A percentile compares a stretch with the other conserved stretches of the same genome.
These are phyloP conservation scores for Pleomassaria siparia DNA, from an alignment of 2,329 filamentous ascomycete genomes.

Conservation along the genomic window DNA sequence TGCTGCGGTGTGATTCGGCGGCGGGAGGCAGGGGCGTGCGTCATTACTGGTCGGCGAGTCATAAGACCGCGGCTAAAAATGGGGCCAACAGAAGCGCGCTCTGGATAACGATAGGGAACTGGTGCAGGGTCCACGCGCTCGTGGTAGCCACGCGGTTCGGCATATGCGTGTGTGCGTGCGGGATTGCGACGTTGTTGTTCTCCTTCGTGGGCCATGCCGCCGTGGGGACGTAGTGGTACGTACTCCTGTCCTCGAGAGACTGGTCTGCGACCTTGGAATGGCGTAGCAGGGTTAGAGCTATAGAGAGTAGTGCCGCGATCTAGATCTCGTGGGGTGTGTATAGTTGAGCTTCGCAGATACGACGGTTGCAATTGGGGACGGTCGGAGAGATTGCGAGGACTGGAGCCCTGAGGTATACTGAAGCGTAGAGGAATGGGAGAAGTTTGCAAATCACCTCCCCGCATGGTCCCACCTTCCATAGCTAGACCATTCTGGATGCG, in stretches of 20 bases:
- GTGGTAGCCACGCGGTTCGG: neutral
- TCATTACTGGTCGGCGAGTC: slow-evolving; percentile 13
- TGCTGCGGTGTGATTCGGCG: slow-evolving; percentile 20
- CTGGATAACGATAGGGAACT: slow-evolving; percentile 1
- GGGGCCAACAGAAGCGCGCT: slow-evolving; percentile 1
- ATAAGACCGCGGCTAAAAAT: slow-evolving; percentile 15
- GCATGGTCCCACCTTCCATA: neutral
- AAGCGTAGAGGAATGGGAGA: slow-evolving; percentile 9
- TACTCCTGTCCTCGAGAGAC: neutral
- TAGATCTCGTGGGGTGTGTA: slow-evolving; percentile 7
- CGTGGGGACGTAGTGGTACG: neutral
- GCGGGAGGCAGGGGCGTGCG: slow-evolving; percentile 2
- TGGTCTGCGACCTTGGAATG: neutral
- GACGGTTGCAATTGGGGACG: slow-evolving; percentile 8
- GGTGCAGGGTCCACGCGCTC: neutral
- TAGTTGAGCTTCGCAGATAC: neutral
- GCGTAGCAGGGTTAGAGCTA: neutral
- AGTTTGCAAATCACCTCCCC: neutral
- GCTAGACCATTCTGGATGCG: neutral
- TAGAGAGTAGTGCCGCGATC: neutral
- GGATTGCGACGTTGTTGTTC: neutral
- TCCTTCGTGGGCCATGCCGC: neutral
- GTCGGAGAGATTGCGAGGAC: slow-evolving; percentile 16
- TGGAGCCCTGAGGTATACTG: slow-evolving; percentile 14
- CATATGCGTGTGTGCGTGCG: neutral